Conservation (phyloP, 2,329 filamentous ascomycete genomes). For the Rugonectria rugulosa region DNA sequence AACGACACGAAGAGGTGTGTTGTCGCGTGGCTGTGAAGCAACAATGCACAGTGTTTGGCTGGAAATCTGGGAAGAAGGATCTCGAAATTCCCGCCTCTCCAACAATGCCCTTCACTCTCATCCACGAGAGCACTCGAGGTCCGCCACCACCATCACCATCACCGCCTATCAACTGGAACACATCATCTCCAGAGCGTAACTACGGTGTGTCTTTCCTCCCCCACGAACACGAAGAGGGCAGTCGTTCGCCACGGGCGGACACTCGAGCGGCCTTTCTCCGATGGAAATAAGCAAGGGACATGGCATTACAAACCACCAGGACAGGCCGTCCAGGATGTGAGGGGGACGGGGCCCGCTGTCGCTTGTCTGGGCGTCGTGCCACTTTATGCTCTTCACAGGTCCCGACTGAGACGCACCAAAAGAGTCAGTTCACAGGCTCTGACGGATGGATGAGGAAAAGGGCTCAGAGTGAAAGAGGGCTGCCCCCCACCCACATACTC, state of each 20-base stretch:
- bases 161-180: conserved; percentile 5
- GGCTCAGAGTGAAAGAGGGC: background rate
- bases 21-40: background rate
- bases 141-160: conserved; percentile 8
- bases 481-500: background rate
- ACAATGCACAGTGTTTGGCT: background rate
- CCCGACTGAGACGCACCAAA: conserved; percentile 7
- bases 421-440: background rate
- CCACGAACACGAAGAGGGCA: conserved; percentile 7
- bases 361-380: conserved; percentile 16
- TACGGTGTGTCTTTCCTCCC: conserved; percentile 1
- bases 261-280: conserved; percentile 12
- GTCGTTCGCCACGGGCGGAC: conserved; percentile 13
- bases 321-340: background rate
- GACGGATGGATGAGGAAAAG: background rate
- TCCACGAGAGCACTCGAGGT: conserved; percentile 3
- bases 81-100: background rate
- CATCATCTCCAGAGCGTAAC: conserved; percentile 9
- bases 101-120: background rate
- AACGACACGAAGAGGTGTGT: background rate
- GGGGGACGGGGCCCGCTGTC: conserved; percentile 3
- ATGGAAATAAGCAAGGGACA: conserved; percentile 3
- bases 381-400: conserved; percentile 9
- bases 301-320: background rate
- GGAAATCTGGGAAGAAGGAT: background rate